Conservation (phyloP, 345 rosid genomes). For the Litchi chinensis region DNA sequence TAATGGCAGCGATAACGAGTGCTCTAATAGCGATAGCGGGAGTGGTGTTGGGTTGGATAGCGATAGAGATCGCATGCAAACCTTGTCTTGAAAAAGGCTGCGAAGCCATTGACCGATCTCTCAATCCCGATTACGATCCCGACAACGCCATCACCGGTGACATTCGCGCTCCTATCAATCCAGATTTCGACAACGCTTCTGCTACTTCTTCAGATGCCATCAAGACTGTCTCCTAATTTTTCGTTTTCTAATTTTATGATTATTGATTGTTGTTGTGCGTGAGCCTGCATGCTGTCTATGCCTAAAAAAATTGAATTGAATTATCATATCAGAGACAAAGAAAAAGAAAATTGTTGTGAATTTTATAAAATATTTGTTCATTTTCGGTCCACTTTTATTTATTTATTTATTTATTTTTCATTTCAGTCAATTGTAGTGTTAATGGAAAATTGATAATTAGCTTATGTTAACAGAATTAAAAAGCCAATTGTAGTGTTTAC, state of each 20-base stretch:
- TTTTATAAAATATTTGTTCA: neutral
- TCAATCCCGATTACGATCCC: constrained; percentile 80
- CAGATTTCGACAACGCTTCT: constrained; percentile 16
- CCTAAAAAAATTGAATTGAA: too few species aligned
- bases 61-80: constrained; percentile 85
- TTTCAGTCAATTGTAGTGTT: too few species aligned
- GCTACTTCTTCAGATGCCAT: constrained; percentile 28
- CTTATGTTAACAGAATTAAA: too few species aligned
- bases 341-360: too few species aligned
- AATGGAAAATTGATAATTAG: too few species aligned
- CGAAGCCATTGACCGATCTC: constrained; percentile 78
- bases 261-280: too few species aligned
- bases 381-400: neutral
- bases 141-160: constrained; percentile 42
- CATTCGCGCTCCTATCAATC: constrained; percentile 48
- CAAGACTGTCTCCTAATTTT: constrained; percentile 36
- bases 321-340: too few species aligned
- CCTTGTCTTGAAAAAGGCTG: constrained; percentile 78
- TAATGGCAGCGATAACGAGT: constrained; percentile 65
- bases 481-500: too few species aligned
- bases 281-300: neutral
- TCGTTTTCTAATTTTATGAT: neutral
- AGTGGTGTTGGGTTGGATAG: constrained; percentile 70
- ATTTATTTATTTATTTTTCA: too few species aligned
- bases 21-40: constrained; percentile 76